Evolutionary conservation across 1,284 basidiomycete genomes (phyloP).

Genomic region (Cutaneotrichosporon curvatum): DNA sequence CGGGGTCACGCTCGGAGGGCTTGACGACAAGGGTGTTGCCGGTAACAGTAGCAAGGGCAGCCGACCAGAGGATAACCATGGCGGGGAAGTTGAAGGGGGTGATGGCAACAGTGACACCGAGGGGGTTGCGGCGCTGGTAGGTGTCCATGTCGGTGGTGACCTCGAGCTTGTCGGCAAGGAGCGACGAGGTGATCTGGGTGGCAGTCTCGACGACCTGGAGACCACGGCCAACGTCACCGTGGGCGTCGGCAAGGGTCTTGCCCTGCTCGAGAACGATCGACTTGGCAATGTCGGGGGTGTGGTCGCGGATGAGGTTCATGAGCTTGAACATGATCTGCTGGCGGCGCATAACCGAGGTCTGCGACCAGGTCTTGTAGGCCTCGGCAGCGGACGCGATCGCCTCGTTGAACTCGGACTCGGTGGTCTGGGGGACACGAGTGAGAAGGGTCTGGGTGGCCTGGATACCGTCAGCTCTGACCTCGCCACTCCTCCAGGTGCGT

Average conservation of each 20-base stretch:
- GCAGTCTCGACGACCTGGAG: conserved; percentile 83
- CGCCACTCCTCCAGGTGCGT: too few species aligned
- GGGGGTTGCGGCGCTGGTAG: conserved; percentile 44
- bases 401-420: conserved; percentile 68
- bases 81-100: conserved; percentile 88
- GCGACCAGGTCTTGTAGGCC: conserved; percentile 85
- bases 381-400: conserved; percentile 81
- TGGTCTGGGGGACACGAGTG: conserved; percentile 83
- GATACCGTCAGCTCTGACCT: background rate
- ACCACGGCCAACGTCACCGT: conserved; percentile 87
- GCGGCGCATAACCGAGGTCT: conserved; percentile 73
- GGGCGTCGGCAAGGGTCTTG: conserved; percentile 83
- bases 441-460: conserved; percentile 50
- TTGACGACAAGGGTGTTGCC: conserved; percentile 91
- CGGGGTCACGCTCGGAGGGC: conserved; percentile 92
- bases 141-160: conserved; percentile 98
- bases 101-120: conserved; percentile 61
- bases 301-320: conserved; percentile 68
- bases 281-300: conserved; percentile 53
- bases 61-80: conserved; percentile 88
- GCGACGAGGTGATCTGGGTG: conserved; percentile 69
- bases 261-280: conserved; percentile 80
- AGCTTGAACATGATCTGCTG: conserved; percentile 88
- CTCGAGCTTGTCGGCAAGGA: conserved; percentile 87
- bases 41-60: conserved; percentile 55